phyloP scores from a whole-genome alignment of 2,329 filamentous ascomycete genomes.

The Sporothrix inflata region DNA sequence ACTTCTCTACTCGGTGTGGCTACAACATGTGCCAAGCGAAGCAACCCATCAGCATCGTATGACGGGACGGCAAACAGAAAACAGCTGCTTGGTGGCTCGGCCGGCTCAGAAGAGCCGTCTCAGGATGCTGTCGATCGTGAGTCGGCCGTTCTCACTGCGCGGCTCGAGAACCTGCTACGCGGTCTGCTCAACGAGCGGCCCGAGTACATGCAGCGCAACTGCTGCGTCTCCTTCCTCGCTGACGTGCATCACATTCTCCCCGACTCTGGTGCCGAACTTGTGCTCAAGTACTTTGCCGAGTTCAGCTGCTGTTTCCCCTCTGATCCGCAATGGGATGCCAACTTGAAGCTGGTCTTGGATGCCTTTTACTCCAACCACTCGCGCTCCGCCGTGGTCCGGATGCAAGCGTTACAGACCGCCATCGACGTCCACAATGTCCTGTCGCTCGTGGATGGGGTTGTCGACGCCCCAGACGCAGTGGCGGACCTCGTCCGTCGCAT shows the following conservation, averaged over 20 bases:
- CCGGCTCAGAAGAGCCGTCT: conserved; percentile 37
- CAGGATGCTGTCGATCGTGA: conserved; percentile 49
- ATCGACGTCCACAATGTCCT: conserved; percentile 63
- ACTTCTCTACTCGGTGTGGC: conserved; percentile 62
- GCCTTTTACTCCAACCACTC: conserved; percentile 65
- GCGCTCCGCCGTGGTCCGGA: conserved; percentile 64
- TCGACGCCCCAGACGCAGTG: conserved; percentile 60
- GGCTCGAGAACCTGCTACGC: conserved; percentile 54
- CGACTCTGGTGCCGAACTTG: conserved; percentile 64
- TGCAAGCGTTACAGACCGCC: conserved; percentile 64
- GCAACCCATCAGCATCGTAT: conserved; percentile 12
- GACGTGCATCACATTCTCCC: conserved; percentile 64
- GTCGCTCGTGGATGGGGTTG: conserved; percentile 52
- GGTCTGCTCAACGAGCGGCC: conserved; percentile 44
- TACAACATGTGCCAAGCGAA: conserved; percentile 54
- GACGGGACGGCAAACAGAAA: background rate
- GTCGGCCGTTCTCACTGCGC: conserved; percentile 49
- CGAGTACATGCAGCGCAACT: conserved; percentile 66
- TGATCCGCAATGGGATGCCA: conserved; percentile 68
- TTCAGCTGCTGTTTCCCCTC: conserved; percentile 74
- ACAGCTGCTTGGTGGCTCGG: conserved; percentile 1
- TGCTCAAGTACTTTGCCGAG: conserved; percentile 69
- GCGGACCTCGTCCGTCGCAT: conserved; percentile 63
- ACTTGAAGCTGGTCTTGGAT: conserved; percentile 62
- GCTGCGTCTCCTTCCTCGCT: conserved; percentile 69